Base-by-base conservation (phyloP, 305 asterid species). In the Rubia tinctorum region DNA sequence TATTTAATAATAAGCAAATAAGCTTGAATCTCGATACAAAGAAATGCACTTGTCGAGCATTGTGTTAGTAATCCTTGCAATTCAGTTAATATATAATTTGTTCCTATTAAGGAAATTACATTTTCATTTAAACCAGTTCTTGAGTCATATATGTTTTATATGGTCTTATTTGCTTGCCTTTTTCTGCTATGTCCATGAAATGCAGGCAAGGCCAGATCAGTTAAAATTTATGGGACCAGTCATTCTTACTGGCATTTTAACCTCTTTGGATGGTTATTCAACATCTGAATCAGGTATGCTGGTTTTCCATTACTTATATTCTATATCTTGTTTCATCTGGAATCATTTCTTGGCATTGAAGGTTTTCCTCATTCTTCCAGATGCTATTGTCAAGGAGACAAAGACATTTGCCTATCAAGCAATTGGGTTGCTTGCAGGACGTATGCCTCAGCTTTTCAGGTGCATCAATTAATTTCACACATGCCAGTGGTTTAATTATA, bases 381-480 rank as follows among this genome's bases (percentile, higher is more conserved):
- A 95, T 90, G 79, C 88, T 39, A 77, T 87, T 84, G 86, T 88
- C 49, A 84, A 91, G 86, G 97, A 90, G 77, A 90, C 95, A 45
- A 90, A 86, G 86, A 85, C 90, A 68, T 95, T 92, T 80, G 89
- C 96, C 77, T 95, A 81, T 82, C 99, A 90, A 86, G 96, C 99
- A 76, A 87, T 95, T 71, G 99, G 99, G 78, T 87, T 89, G 88
- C 98, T 95, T 77, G 97, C 99, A 69, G 87, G 84, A 67, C 92
- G 99, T 59, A 87, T 92, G 99, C 99, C 98, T 80, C 93, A 88
- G 79, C 98, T 95, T 80, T 95, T 90, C 79, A 90, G 98, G 99
- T 92, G 82, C 62, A 39, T n/a, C 71, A 65, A 71, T 79, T 79
- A 7, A 14, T 62, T 67, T 72, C 66, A 40, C 37, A 74, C 70